phyloP scores from a whole-genome alignment of 371 early-diverging fungal genomes.

The Mortierella sp. region DNA sequence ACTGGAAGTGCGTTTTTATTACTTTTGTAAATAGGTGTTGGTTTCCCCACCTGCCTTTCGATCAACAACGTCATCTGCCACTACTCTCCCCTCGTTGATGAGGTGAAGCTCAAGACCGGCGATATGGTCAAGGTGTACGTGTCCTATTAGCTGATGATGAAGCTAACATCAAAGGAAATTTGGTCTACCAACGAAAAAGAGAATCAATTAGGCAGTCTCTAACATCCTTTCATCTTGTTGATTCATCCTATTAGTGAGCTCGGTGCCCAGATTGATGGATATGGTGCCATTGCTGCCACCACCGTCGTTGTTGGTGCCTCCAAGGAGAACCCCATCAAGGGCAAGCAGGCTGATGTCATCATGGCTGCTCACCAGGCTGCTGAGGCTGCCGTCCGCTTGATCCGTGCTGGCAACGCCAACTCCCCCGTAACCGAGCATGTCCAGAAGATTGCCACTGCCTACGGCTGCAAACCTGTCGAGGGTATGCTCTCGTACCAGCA shows the following conservation, averaged over 20 bases:
- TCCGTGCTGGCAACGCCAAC: slow-evolving; percentile 90
- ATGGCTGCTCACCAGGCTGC: slow-evolving; percentile 88
- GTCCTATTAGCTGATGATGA: background rate
- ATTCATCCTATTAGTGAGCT: slow-evolving; percentile 69
- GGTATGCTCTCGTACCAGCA: slow-evolving; percentile 93
- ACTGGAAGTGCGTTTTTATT: slow-evolving; percentile 22
- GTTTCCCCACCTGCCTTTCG: slow-evolving; percentile 89
- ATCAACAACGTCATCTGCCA: slow-evolving; percentile 90
- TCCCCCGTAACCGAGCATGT: slow-evolving; percentile 86
- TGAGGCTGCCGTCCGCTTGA: slow-evolving; percentile 84
- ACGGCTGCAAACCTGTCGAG: slow-evolving; percentile 89
- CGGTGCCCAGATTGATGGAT: slow-evolving; percentile 96
- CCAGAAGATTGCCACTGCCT: slow-evolving; percentile 82
- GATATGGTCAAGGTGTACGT: slow-evolving; percentile 92
- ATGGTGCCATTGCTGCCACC: slow-evolving; percentile 86
- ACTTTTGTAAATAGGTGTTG: slow-evolving; percentile 69
- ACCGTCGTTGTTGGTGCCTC: slow-evolving; percentile 91
- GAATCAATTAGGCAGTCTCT: too few relatives aligned
- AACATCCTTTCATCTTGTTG: too few relatives aligned
- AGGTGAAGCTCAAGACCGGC: slow-evolving; percentile 72
- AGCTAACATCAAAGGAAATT: too few relatives aligned
- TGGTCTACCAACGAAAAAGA: background rate
- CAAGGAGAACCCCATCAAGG: slow-evolving; percentile 81
- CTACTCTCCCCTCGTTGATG: slow-evolving; percentile 82
- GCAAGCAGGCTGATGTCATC: slow-evolving; percentile 89